A percentile compares a stretch with the other conserved stretches of the same genome.
Conservation (phyloP, 495 filamentous ascomycete genomes). For the Polyplosphaeria fusca region DNA sequence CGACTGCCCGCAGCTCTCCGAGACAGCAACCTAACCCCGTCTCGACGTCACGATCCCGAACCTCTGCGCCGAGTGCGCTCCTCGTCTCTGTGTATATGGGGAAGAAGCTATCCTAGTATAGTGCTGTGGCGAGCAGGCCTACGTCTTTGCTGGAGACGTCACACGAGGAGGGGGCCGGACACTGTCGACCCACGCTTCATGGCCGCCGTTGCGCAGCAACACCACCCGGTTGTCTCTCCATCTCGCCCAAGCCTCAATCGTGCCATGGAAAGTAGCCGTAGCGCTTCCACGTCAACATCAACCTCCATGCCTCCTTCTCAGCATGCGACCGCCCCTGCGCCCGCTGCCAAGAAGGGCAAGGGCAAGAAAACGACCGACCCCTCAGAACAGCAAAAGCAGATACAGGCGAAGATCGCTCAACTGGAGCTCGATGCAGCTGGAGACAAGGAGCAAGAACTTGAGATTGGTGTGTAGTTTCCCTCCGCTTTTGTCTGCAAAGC, state of each 20-base stretch:
- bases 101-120: too few species aligned
- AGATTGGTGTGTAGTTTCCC: slow-evolving; percentile 75
- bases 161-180: slow-evolving; percentile 1
- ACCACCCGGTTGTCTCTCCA: slow-evolving; percentile 13
- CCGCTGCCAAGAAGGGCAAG: slow-evolving; percentile 53
- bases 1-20: too few species aligned
- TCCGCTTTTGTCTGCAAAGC: too few species aligned
- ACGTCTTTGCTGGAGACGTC: slow-evolving; percentile 11
- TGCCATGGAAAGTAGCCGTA: slow-evolving; percentile 31
- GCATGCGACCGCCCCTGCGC: slow-evolving; percentile 41
- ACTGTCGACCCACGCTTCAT: slow-evolving; percentile 13
- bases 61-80: too few species aligned
- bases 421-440: slow-evolving; percentile 87
- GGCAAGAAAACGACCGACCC: slow-evolving; percentile 58
- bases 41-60: too few species aligned
- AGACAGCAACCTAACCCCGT: too few species aligned
- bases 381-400: slow-evolving; percentile 80
- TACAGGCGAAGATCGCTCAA: slow-evolving; percentile 92
- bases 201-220: slow-evolving; percentile 34
- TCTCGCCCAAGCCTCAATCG: slow-evolving; percentile 21
- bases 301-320: slow-evolving; percentile 34
- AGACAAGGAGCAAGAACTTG: slow-evolving; percentile 91
- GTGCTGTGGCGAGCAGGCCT: neutral
- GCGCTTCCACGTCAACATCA: slow-evolving; percentile 31
- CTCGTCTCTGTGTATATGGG: too few species aligned